Evolutionary conservation across 306 rosid species (phyloP).

Genomic region (Acacia melanoxylon): DNA sequence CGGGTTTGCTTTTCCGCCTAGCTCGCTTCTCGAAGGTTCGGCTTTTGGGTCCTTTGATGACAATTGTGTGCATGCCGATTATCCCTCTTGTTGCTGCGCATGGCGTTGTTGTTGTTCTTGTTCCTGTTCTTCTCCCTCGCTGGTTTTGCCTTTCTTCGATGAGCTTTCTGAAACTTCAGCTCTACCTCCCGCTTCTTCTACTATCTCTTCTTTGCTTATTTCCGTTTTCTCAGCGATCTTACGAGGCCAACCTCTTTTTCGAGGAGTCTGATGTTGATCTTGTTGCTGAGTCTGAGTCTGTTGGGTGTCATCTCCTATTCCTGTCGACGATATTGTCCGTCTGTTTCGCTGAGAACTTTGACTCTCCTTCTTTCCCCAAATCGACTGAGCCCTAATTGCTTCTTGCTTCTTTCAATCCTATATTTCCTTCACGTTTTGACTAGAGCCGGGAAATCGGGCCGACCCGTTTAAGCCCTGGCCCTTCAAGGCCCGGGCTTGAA

Average conservation of each 20-base stretch:
- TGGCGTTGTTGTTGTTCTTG: conserved; percentile 7
- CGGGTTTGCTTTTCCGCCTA: conserved; percentile 82
- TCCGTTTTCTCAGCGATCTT: conserved; percentile 47
- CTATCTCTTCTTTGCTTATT: conserved; percentile 1
- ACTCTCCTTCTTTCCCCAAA: too few relatives aligned
- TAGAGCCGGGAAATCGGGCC: too few relatives aligned
- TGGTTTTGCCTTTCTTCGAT: conserved; percentile 32
- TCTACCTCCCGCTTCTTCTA: neutral
- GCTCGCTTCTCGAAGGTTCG: conserved; percentile 65
- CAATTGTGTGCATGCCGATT: conserved; percentile 28
- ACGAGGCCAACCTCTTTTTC: conserved; percentile 92
- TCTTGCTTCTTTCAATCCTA: too few relatives aligned
- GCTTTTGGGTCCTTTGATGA: conserved; percentile 34
- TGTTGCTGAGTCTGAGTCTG: conserved; percentile 27
- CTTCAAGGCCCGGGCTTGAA: too few relatives aligned
- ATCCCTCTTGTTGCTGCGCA: conserved; percentile 16
- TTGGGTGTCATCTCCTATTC: conserved; percentile 38
- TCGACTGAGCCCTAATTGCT: too few relatives aligned
- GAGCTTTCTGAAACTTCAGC: conserved; percentile 26
- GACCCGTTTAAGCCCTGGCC: too few relatives aligned
- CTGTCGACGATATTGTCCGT: conserved; percentile 59
- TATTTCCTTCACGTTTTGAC: too few relatives aligned
- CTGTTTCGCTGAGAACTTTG: too few relatives aligned
- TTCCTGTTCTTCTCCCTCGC: conserved; percentile 2
- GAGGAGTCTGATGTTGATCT: conserved; percentile 43